phyloP scores from a whole-genome alignment of 78 protist species.

The Chrysochromulina parva region DNA sequence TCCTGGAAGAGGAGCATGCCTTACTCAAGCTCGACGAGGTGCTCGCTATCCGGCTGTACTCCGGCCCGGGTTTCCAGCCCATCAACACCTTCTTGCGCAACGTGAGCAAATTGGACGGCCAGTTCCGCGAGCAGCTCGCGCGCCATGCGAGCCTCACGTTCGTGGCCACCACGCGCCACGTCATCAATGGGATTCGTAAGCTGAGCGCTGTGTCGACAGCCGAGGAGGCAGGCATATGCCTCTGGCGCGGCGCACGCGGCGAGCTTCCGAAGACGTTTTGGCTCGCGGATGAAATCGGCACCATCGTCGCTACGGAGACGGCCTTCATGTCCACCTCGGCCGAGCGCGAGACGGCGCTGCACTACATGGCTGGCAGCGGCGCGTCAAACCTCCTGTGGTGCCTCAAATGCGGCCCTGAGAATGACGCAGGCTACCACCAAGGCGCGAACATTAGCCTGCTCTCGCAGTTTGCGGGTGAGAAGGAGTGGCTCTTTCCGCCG shows the following conservation, averaged over 20 bases:
- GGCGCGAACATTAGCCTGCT: slow-evolving; percentile 8
- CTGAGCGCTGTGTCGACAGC: neutral
- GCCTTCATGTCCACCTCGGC: slow-evolving; percentile 23
- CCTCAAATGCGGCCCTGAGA: neutral
- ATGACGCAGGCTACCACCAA: neutral
- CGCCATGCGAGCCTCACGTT: neutral
- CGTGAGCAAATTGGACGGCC: neutral
- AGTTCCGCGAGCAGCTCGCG: neutral
- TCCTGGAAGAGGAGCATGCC: neutral
- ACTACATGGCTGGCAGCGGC: neutral
- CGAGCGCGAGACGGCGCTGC: neutral
- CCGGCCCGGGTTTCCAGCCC: slow-evolving; percentile 28
- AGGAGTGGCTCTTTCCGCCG: slow-evolving; percentile 27
- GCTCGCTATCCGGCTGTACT: slow-evolving; percentile 20
- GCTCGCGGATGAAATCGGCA: neutral
- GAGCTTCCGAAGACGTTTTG: slow-evolving; percentile 4
- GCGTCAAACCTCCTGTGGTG: slow-evolving; percentile 6
- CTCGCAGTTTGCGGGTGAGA: slow-evolving; percentile 28
- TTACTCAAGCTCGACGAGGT: slow-evolving; percentile 13
- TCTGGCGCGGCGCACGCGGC: slow-evolving; percentile 15
- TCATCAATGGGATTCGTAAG: neutral
- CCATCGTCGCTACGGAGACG: neutral
- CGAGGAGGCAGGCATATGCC: neutral
- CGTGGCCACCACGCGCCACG: neutral
- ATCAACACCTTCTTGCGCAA: neutral